phyloP scores from a whole-genome alignment of 1,284 basidiomycete genomes.

The Paramarasmius palmivorus region DNA sequence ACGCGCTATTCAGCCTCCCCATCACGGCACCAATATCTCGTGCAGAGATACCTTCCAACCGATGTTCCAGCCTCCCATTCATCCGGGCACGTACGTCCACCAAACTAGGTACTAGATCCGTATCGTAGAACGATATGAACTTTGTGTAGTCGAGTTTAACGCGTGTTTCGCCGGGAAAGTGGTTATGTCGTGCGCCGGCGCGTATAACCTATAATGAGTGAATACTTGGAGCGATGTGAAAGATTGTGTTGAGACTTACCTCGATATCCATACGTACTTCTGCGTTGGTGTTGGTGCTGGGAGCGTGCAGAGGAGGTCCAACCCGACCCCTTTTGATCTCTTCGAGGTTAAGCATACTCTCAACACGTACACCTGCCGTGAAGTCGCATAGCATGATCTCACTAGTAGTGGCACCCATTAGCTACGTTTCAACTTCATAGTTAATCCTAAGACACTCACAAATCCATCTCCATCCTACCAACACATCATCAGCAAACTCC shows the following conservation, averaged over 20 bases:
- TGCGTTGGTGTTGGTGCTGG: no score
- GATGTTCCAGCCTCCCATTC: slow-evolving; percentile 34
- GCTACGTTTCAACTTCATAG: not conserved
- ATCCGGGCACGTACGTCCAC: slow-evolving; percentile 25
- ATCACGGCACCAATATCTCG: slow-evolving; percentile 22
- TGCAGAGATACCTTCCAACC: slow-evolving; percentile 25
- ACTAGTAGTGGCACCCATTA: slow-evolving; percentile 23
- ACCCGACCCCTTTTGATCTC: no score
- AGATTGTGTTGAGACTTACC: no score
- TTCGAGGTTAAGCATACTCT: slow-evolving; percentile 29
- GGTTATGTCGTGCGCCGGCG: slow-evolving; percentile 41
- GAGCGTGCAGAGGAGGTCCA: no score
- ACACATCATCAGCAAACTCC: not conserved
- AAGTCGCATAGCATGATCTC: slow-evolving; percentile 58
- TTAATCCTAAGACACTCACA: slow-evolving; percentile 44
- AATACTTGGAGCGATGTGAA: no score
- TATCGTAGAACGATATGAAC: slow-evolving; percentile 47
- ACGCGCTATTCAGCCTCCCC: slow-evolving; percentile 19
- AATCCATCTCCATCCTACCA: slow-evolving; percentile 47
- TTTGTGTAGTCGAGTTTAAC: slow-evolving; percentile 40
- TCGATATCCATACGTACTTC: no score
- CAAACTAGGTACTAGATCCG: slow-evolving; percentile 35
- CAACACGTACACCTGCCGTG: slow-evolving; percentile 37
- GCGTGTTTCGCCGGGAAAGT: slow-evolving; percentile 43
- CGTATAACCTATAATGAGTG: slow-evolving; percentile 30